Evolutionary conservation across 345 rosid genomes (phyloP).

Genomic region (Isatis tinctoria): DNA sequence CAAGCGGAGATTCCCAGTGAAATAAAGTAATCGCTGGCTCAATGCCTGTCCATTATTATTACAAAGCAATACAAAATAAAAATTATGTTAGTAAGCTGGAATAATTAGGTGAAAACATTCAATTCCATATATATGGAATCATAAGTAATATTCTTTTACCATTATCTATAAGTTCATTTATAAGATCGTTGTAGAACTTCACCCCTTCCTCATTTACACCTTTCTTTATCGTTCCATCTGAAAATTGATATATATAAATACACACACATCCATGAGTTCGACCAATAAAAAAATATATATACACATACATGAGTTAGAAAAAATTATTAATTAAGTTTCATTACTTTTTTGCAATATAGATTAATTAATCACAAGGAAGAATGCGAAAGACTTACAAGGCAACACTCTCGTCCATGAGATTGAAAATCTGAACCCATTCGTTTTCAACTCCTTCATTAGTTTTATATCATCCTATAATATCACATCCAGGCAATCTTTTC

Average conservation of each 20-base stretch:
- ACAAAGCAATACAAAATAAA: too few species aligned
- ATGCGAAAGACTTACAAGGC: conserved; percentile 28
- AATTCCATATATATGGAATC: background rate
- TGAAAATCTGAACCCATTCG: conserved; percentile 34
- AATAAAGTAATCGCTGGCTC: conserved; percentile 26
- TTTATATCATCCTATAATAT: conserved; percentile 17
- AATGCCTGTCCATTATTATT: conserved; percentile 6
- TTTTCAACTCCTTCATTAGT: conserved; percentile 30
- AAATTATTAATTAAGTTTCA: background rate
- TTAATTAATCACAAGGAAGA: background rate
- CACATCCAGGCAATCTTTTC: background rate
- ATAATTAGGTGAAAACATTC: background rate
- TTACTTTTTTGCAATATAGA: background rate
- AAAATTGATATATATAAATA: background rate
- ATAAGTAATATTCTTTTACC: conserved; percentile 21
- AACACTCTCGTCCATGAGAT: conserved; percentile 32
- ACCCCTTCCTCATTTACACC: conserved; percentile 38
- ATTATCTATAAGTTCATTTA: conserved; percentile 33
- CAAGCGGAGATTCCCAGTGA: conserved; percentile 34
- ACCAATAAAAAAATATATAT: too few species aligned
- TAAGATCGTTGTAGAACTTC: conserved; percentile 39
- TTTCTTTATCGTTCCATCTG: conserved; percentile 33
- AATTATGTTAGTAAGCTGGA: background rate
- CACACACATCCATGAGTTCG: background rate
- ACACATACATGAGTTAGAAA: background rate